Conservation (phyloP, 495 filamentous ascomycete genomes). For the Hyaloscypha hepaticicola region DNA sequence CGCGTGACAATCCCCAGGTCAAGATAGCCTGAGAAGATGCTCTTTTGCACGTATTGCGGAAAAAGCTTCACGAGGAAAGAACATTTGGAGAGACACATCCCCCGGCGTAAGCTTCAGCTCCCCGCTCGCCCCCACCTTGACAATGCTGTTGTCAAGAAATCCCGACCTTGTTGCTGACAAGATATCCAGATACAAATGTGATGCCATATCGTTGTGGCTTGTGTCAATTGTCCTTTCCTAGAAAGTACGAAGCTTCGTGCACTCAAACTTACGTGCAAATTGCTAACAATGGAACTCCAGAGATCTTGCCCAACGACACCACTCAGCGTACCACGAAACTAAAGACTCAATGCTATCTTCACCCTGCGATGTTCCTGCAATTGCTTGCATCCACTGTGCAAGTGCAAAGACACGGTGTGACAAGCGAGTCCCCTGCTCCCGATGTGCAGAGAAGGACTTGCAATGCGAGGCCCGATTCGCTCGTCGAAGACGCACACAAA, state of each 20-base stretch:
- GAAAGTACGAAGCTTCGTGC: conserved; percentile 45
- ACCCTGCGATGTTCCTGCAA: conserved; percentile 42
- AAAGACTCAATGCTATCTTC: conserved; percentile 41
- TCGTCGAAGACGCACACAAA: conserved; percentile 28
- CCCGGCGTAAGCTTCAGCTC: conserved; percentile 59
- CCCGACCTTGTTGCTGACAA: neutral
- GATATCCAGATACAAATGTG: conserved; percentile 56
- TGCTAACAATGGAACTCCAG: conserved; percentile 33
- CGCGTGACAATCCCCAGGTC: neutral
- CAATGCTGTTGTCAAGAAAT: neutral
- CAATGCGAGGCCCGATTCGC: conserved; percentile 55
- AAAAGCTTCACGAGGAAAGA: conserved; percentile 65
- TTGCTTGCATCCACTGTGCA: conserved; percentile 59
- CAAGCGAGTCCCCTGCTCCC: conserved; percentile 59
- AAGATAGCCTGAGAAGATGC: neutral
- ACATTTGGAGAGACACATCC: conserved; percentile 62
- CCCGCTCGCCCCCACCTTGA: neutral
- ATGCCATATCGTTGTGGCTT: conserved; percentile 60
- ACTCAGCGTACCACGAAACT: conserved; percentile 49
- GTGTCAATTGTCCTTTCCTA: conserved; percentile 61
- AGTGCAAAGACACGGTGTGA: conserved; percentile 68
- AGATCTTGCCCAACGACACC: conserved; percentile 59
- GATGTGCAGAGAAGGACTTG: conserved; percentile 58
- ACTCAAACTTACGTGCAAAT: neutral
- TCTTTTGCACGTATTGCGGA: conserved; percentile 63